Evolutionary conservation across 768 basidiomycete genomes (phyloP), one percentile per base, ranked within the genome.

Genomic region (Dictyophora rubrovolvata): DNA sequence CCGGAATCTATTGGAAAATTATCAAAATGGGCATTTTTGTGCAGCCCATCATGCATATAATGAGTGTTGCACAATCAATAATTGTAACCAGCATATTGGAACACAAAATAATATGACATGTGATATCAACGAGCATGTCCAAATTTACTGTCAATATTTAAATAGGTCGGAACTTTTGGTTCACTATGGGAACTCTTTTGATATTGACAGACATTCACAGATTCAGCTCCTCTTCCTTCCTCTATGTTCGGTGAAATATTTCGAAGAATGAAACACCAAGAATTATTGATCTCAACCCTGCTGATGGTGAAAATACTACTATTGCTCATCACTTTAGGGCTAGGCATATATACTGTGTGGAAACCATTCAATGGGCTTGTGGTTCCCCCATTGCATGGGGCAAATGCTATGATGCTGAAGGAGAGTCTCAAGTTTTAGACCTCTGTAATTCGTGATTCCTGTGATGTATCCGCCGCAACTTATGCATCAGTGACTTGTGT

Each of bases 11-110:
- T 62, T 71, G 10, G 61, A 57, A 0, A 70, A 72, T 54, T 72
- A 68, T 57, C 67, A 67, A 53, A 63, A 69, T 59, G 69, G 69
- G 0, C 63, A 68, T 3, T 72, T 72, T 60, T 72, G 71, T 51
- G 10, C 20, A 6, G 62, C 55, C 10, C 69, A 71, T 58, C 20
- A 60, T 8, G 14, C 53, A 48, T 18, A 8, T 37, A 20, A 47
- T 9, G 16, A 55, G 17, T 56, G 64, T 7, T 70, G 69, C 58
- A 68, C 68, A 11, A 66, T 70, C 7, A 61, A 67, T 42, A 60
- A 61, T 0, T 70, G 69, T 57, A 58, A 62, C 2, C 33, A 56
- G 1, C 57, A 56, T 6, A 55, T 64, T 1, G 11, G 17, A 21
- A 8, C 60, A 60, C 42, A 42, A n/a, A 42, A 4, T 42, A n/a